A percentile compares a stretch with the other conserved stretches of the same genome.
phyloP scores from a whole-genome alignment of 345 rosid species.

The Salix suchowensis region DNA sequence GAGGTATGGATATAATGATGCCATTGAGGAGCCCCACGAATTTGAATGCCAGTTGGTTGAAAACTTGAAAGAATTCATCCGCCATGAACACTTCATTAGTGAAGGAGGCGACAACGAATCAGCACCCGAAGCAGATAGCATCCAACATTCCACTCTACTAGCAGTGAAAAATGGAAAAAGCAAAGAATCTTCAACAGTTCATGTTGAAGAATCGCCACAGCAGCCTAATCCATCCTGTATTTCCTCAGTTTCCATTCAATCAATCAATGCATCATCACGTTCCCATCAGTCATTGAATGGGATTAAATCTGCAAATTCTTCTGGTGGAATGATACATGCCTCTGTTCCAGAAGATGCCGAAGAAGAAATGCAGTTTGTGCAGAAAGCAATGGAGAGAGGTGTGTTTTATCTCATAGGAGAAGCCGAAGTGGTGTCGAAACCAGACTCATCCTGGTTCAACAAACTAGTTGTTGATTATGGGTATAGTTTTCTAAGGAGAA shows the following conservation, averaged over 20 bases:
- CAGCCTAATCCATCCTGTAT: conserved; percentile 11
- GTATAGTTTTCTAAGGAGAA: conserved; percentile 56
- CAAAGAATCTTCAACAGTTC: conserved; percentile 11
- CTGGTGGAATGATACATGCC: conserved; percentile 9
- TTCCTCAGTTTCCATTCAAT: too few species aligned
- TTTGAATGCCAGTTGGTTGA: conserved; percentile 52
- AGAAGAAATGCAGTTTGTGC: conserved; percentile 53
- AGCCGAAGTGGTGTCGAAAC: conserved; percentile 49
- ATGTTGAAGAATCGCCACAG: conserved; percentile 35
- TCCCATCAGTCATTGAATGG: conserved; percentile 27
- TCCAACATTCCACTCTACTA: conserved; percentile 9
- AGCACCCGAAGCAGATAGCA: not conserved
- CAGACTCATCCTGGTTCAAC: conserved; percentile 48
- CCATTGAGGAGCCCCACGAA: conserved; percentile 31
- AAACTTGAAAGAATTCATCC: conserved; percentile 50
- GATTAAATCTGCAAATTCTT: conserved; percentile 16
- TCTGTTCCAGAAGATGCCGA: conserved; percentile 21
- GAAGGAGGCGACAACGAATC: conserved; percentile 19
- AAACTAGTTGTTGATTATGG: conserved; percentile 54
- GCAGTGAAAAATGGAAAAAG: conserved; percentile 16
- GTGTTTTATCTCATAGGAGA: conserved; percentile 65
- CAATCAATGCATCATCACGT: conserved; percentile 32
- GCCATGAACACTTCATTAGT: conserved; percentile 33
- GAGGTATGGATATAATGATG: conserved; percentile 62
- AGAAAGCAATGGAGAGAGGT: conserved; percentile 57